Percentiles rank a stretch among this genome's conserved stretches.
Evolutionary conservation across 2,329 filamentous ascomycete species (phyloP).

Genomic region (Elsinoe arachidis): DNA sequence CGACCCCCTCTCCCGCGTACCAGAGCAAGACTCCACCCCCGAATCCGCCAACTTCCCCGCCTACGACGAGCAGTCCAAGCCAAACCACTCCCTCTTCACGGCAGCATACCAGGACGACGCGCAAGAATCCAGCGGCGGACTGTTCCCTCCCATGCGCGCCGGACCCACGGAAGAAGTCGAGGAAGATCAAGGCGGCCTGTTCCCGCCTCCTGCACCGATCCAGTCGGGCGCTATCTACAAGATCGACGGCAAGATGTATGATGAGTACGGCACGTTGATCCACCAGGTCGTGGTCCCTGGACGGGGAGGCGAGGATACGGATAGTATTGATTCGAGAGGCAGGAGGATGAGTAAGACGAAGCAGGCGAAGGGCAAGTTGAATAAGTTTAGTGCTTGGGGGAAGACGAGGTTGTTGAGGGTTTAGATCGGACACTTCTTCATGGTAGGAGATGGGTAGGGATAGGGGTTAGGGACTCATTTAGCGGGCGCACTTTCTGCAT

Average conservation of each 20-base stretch:
- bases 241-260: constrained; percentile 11
- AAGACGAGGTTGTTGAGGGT: constrained; percentile 12
- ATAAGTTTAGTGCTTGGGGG: constrained; percentile 10
- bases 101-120: constrained; percentile 4
- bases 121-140: neutral
- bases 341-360: constrained; percentile 12
- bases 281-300: neutral
- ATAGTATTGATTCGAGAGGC: neutral
- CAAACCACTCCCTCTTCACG: constrained; percentile 4
- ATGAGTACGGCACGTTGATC: constrained; percentile 13
- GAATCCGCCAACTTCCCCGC: constrained; percentile 8
- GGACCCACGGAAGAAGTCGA: neutral
- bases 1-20: constrained; percentile 6
- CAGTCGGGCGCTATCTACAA: constrained; percentile 8
- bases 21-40: constrained; percentile 8
- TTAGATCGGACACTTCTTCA: neutral
- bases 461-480: neutral
- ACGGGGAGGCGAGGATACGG: neutral
- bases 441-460: neutral
- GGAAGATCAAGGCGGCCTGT: neutral
- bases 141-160: constrained; percentile 5
- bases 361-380: constrained; percentile 12
- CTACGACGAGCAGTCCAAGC: constrained; percentile 6
- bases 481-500: too few species aligned
- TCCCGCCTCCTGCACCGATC: constrained; percentile 2